Evolutionary conservation across 176 grass and related monocot species (phyloP).

Genomic region (Bromus sterilis): DNA sequence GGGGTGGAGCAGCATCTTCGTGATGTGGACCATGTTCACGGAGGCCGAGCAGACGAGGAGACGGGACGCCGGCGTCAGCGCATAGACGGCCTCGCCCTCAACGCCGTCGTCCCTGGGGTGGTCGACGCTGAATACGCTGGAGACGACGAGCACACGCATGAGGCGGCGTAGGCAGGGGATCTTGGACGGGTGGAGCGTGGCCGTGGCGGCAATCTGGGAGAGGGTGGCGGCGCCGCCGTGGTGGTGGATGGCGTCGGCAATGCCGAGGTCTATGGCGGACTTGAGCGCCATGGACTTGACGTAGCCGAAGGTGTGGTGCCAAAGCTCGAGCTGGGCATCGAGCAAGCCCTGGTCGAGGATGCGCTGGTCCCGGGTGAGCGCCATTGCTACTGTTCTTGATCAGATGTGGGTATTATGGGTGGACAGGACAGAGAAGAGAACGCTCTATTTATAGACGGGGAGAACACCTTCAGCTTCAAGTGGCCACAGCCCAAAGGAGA

Average conservation of each 20-base stretch:
- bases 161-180: neutral
- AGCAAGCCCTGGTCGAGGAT: neutral
- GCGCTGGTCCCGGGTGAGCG: neutral
- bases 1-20: neutral
- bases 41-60: neutral
- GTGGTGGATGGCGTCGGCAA: neutral
- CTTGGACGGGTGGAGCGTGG: neutral
- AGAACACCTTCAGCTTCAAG: too few relatives aligned
- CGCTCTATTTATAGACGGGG: too few relatives aligned
- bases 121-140: neutral
- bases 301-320: neutral
- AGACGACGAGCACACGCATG: constrained; percentile 6
- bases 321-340: constrained; percentile 12
- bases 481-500: too few relatives aligned
- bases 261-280: neutral
- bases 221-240: neutral
- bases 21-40: neutral
- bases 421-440: too few relatives aligned
- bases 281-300: neutral
- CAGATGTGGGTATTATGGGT: too few relatives aligned
- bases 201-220: neutral
- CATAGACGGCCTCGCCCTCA: neutral
- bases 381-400: neutral
- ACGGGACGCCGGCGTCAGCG: neutral
- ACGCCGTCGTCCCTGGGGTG: neutral